Percentiles rank a stretch among this genome's conserved stretches.
phyloP scores from a whole-genome alignment of 345 rosid species.

The Aegle marmelos region DNA sequence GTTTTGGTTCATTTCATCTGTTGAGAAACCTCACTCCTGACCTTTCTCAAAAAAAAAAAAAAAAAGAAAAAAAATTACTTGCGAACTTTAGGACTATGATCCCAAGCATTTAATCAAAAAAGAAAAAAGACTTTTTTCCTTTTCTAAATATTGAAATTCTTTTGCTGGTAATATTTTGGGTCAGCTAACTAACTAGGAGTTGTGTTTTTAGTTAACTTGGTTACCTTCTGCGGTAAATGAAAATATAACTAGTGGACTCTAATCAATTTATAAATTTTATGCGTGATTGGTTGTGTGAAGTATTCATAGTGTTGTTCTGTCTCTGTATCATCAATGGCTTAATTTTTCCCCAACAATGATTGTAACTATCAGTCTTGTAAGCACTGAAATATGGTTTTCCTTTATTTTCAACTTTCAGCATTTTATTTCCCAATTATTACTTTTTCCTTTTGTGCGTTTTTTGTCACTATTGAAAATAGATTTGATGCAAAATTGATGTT shows the following conservation, averaged over 20 bases:
- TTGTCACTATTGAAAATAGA: conserved; percentile 32
- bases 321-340: background rate
- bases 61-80: no score
- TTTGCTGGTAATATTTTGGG: background rate
- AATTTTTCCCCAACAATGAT: background rate
- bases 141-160: background rate
- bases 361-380: background rate
- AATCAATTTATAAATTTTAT: background rate
- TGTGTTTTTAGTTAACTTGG: background rate
- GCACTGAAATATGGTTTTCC: background rate
- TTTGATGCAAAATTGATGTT: conserved; percentile 79
- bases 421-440: background rate
- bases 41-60: background rate
- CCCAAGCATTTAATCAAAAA: conserved; percentile 8
- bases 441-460: background rate
- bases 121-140: background rate
- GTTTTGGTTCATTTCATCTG: background rate
- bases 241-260: background rate
- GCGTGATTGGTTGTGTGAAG: conserved; percentile 1
- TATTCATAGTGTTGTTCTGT: background rate
- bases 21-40: conserved; percentile 20
- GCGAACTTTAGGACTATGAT: background rate
- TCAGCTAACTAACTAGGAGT: background rate
- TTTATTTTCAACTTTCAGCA: background rate
- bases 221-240: background rate